Evolutionary conservation across 495 filamentous ascomycete genomes (phyloP), one percentile per base, ranked within the genome.

Genomic region (Cenococcum geophilum): DNA sequence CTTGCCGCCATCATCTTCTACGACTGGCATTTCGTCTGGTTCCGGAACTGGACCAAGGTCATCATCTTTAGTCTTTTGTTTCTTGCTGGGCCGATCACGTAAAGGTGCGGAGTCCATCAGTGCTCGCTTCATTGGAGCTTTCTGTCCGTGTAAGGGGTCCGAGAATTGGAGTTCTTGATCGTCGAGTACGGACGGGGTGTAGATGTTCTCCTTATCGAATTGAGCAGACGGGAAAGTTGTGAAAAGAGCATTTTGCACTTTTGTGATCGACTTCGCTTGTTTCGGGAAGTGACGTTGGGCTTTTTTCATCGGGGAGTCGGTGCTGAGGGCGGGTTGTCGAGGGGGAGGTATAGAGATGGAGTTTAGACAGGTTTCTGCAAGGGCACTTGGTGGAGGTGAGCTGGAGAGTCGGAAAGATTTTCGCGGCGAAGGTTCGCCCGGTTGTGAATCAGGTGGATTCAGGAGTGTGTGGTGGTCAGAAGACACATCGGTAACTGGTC

Each of bases 1-100:
- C 71, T 98, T 98, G 27, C 78, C 78, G 63, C 91, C 92, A 70
- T 97, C 89, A 70, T 98, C 93, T 58, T 86, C 78, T 12, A 97
- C 81, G 3, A 77, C 71, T 0, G 93, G 89, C 78, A 96, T 91
- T 18, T 89, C 83, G 61, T 86, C 80, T 32, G 84, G 87, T 18
- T 86, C 79, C 2, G 91, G 89, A 10, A 95, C 69, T n/a, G 76
- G 65, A 16, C 69, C 49, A 40, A 70, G 43, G n/a, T 74, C 59
- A 16, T 84, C 74, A 78, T 84, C 71, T 16, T 55, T 34, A 21
- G 67, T 62, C 61, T 73, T 75, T 43, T 65, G 69, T 69, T 83
- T 89, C 77, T 91, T 92, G n/a, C 71, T 72, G 5, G 78, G 75
- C 22, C 84, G 77, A 62, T 93, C 89, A 59, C 85, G 86, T 48